A percentile compares a stretch with the other conserved stretches of the same genome.
These are phyloP conservation scores for Aspergillus ibericus DNA, from an alignment of 2,329 filamentous ascomycete species.

Conservation along the genomic window DNA sequence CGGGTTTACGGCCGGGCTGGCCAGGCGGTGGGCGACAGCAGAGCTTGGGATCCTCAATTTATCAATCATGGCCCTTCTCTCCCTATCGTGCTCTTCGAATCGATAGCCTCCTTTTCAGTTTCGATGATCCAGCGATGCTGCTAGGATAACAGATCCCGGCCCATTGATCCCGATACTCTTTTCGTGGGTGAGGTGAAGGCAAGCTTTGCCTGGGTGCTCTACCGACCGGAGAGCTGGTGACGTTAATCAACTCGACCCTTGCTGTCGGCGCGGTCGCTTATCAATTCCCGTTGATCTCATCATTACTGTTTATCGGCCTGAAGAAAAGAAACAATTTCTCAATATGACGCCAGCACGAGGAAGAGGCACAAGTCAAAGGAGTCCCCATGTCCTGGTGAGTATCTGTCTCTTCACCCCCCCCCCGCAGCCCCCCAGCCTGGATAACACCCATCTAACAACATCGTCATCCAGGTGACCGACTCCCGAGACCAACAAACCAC, in stretches of 20 bases:
- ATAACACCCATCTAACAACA: not conserved
- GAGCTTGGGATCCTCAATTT: not conserved
- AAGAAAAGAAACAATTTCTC: not conserved
- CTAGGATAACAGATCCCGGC: not conserved
- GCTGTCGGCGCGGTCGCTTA: not conserved
- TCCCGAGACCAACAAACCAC: slow-evolving; percentile 42
- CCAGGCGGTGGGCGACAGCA: slow-evolving; percentile 6
- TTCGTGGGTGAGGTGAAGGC: not conserved
- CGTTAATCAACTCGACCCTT: not conserved
- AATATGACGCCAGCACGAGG: slow-evolving; percentile 32
- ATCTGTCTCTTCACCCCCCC: not conserved
- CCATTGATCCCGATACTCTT: not conserved
- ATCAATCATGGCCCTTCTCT: not conserved
- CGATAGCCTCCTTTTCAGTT: not conserved
- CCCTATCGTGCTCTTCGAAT: not conserved
- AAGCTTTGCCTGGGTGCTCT: not conserved
- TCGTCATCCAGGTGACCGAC: slow-evolving; percentile 41
- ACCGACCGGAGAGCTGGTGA: not conserved
- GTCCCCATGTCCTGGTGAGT: slow-evolving; percentile 47
- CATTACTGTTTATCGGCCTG: not conserved
- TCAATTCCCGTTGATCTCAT: not conserved
- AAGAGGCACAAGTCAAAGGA: slow-evolving; percentile 40
- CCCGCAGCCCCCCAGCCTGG: not conserved
- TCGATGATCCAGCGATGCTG: not conserved
- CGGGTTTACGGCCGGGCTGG: not conserved